These are phyloP conservation scores for Vaccinium myrtillus DNA, from an alignment of 148 eudicot species.

Conservation along the genomic window DNA sequence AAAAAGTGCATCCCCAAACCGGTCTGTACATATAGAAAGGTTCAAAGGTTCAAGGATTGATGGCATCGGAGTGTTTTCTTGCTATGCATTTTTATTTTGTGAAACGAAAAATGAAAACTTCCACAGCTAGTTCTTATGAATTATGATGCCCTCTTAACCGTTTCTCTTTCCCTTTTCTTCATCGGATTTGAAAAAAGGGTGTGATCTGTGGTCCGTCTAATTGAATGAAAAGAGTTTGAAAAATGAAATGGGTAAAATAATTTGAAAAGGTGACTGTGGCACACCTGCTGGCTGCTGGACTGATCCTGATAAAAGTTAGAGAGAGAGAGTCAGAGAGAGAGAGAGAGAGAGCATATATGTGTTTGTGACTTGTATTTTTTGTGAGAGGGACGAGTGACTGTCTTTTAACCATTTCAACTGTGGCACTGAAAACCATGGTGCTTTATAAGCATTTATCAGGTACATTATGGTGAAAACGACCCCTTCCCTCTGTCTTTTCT, in stretches of 20 bases:
- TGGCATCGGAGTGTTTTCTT: too few species aligned
- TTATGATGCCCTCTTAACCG: not conserved
- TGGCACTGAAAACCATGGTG: slow-evolving; percentile 28
- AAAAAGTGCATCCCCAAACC: too few species aligned
- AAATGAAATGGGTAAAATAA: not conserved
- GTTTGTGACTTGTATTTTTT: slow-evolving; percentile 15
- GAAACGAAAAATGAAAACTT: not conserved
- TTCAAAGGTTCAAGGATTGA: too few species aligned
- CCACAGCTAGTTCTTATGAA: slow-evolving; percentile 5
- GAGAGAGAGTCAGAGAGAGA: slow-evolving; percentile 14
- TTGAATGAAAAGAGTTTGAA: slow-evolving; percentile 6
- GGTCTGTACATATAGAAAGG: too few species aligned
- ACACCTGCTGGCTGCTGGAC: slow-evolving; percentile 16
- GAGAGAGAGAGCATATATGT: not conserved
- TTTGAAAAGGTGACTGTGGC: not conserved
- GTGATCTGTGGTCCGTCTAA: slow-evolving; percentile 1
- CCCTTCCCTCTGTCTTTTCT: not conserved
- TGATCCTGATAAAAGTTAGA: slow-evolving; percentile 21
- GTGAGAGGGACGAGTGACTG: slow-evolving; percentile 22
- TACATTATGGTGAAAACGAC: slow-evolving; percentile 17
- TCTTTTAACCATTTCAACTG: slow-evolving; percentile 23
- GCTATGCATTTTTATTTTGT: too few species aligned
- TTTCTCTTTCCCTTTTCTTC: not conserved
- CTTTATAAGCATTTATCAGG: slow-evolving; percentile 14
- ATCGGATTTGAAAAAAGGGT: not conserved